Evolutionary conservation across 1,284 basidiomycete species (phyloP).

Genomic region (Trametes pubescens): DNA sequence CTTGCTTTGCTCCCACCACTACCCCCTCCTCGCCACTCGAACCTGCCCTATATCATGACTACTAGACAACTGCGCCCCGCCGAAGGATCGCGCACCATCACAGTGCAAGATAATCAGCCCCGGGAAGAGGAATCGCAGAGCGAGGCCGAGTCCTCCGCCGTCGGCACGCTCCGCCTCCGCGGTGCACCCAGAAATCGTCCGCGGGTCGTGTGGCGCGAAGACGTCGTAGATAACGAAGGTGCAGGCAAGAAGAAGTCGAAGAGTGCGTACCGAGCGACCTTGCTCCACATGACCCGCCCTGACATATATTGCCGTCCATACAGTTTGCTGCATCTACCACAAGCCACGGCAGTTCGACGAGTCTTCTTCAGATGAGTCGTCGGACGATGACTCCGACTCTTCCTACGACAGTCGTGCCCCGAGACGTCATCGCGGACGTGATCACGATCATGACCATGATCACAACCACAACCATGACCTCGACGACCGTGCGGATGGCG

Average conservation of each 20-base stretch:
- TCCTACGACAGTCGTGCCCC: slow-evolving; percentile 37
- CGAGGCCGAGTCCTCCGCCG: slow-evolving; percentile 28
- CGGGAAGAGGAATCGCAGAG: slow-evolving; percentile 41
- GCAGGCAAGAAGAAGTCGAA: slow-evolving; percentile 85
- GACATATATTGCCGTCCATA: not conserved
- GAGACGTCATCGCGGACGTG: slow-evolving; percentile 29
- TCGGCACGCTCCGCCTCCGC: slow-evolving; percentile 63
- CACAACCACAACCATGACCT: slow-evolving; percentile 36
- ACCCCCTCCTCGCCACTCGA: not conserved
- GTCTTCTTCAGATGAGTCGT: slow-evolving; percentile 75
- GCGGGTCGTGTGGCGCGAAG: slow-evolving; percentile 79
- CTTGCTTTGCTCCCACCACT: slow-evolving; percentile 15
- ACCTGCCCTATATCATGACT: slow-evolving; percentile 3
- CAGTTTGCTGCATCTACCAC: slow-evolving; percentile 92
- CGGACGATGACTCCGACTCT: slow-evolving; percentile 53
- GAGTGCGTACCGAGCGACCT: slow-evolving; percentile 59
- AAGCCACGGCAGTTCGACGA: slow-evolving; percentile 82
- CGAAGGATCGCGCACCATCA: slow-evolving; percentile 68
- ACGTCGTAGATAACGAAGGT: slow-evolving; percentile 85
- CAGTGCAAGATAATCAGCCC: slow-evolving; percentile 53
- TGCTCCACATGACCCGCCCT: not conserved
- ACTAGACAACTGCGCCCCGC: slow-evolving; percentile 40
- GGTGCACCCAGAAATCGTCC: slow-evolving; percentile 54
- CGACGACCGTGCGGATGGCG: slow-evolving; percentile 33
- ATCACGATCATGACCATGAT: slow-evolving; percentile 35